Percentiles rank a stretch among this genome's conserved stretches.
These are phyloP conservation scores for Selaginella moellendorffii DNA, from an alignment of 75 land plant genomes.

Conservation along the genomic window DNA sequence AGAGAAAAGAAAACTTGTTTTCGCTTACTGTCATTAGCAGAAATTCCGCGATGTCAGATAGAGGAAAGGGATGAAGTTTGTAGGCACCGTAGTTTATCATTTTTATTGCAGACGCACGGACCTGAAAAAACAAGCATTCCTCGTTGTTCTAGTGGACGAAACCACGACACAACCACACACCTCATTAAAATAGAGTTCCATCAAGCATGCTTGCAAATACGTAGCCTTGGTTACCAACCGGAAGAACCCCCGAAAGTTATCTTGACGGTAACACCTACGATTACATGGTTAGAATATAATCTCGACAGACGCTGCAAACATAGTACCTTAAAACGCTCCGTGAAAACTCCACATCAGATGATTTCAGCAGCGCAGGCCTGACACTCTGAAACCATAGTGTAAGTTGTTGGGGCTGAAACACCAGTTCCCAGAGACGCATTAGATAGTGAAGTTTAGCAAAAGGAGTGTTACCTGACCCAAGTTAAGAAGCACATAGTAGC, in stretches of 20 bases:
- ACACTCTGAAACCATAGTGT: conserved; percentile 59
- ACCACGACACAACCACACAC: no score
- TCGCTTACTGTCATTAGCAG: conserved; percentile 50
- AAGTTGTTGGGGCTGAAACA: conserved; percentile 46
- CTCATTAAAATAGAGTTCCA: conserved; percentile 63
- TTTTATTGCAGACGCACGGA: conserved; percentile 41
- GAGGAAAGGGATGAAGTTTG: conserved; percentile 81
- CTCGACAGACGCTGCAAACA: neutral
- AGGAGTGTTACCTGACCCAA: conserved; percentile 30
- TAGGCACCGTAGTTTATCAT: conserved; percentile 54
- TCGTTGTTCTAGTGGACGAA: no score
- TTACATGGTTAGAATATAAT: no score
- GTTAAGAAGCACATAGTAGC: conserved; percentile 68
- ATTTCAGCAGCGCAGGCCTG: conserved; percentile 24
- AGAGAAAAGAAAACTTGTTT: no score
- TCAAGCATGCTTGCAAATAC: conserved; percentile 57
- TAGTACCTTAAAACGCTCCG: conserved; percentile 48
- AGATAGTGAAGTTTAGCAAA: neutral
- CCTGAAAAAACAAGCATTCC: no score
- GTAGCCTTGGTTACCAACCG: conserved; percentile 39
- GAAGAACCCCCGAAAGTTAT: conserved; percentile 60
- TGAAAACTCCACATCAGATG: conserved; percentile 62
- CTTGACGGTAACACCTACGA: conserved; percentile 48
- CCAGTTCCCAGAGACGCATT: neutral
- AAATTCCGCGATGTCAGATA: conserved; percentile 37